These are phyloP conservation scores for Barnettozyma vustinii DNA, from an alignment of 805 yeast genomes.

Conservation along the genomic window DNA sequence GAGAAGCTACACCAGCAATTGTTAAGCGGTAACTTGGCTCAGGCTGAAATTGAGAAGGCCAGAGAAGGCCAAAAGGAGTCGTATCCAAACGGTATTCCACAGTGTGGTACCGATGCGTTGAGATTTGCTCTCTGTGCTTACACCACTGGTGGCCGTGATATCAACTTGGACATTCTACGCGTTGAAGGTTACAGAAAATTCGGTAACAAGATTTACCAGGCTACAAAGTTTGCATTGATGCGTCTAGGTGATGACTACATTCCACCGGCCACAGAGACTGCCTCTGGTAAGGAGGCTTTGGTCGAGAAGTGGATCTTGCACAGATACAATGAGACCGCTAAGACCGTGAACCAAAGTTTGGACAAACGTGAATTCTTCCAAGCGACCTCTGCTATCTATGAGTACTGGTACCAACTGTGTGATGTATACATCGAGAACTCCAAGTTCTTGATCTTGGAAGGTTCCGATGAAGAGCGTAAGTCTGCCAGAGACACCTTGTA, in stretches of 20 bases:
- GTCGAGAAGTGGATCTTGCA: constrained; percentile 97
- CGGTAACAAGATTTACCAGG: constrained; percentile 99
- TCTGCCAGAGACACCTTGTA: constrained; percentile 93
- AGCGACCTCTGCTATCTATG: constrained; percentile 81
- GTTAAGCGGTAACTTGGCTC: constrained; percentile 77
- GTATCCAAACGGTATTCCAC: constrained; percentile 96
- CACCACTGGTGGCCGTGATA: constrained; percentile 98
- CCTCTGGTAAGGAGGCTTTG: constrained; percentile 77
- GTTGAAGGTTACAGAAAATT: constrained; percentile 99
- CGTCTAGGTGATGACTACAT: constrained; percentile 83
- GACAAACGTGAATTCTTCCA: constrained; percentile 87
- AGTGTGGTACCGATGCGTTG: constrained; percentile 98
- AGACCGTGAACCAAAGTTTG: constrained; percentile 55
- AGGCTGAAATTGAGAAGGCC: constrained; percentile 83
- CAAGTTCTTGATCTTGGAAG: constrained; percentile 87
- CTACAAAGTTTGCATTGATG: constrained; percentile 93
- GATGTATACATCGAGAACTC: constrained; percentile 98
- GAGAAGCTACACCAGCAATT: constrained; percentile 76
- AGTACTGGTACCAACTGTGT: constrained; percentile 94
- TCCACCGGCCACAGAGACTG: constrained; percentile 63
- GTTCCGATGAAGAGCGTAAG: constrained; percentile 74
- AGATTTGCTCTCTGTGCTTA: constrained; percentile 98
- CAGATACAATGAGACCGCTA: constrained; percentile 67
- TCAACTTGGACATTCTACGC: constrained; percentile 90
- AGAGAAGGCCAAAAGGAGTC: constrained; percentile 80